Base-by-base conservation (phyloP, 345 rosid genomes). In the Citrus trifoliata region DNA sequence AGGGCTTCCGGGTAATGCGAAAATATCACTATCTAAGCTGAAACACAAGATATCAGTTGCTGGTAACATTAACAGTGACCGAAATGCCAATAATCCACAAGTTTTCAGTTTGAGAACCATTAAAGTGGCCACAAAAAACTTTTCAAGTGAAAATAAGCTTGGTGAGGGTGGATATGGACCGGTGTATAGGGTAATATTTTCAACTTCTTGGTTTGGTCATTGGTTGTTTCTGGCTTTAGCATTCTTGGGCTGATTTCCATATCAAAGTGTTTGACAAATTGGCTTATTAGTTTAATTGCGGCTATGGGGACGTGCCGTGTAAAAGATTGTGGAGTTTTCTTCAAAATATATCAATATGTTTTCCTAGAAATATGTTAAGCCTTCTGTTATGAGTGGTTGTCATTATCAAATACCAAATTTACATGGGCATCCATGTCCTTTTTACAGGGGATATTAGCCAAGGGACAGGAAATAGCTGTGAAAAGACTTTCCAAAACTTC, bases 131-230 rank as follows among this genome's bases (percentile, higher is more conserved):
- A 88, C 90, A 13, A 27, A 82, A 25, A 67, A 81, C 76, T 88
- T 88, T 79, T 81, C 84, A 0, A 27, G 55, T n/a, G 81, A 75
- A 79, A 88, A 86, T 60, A 79, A 71, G 71, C 80, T 88, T 32
- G 88, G 89, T 35, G 78, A 84, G 74, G 90, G 89, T 67, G 90
- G 89, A 19, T 88, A 71, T 78, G 89, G 88, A 21, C 87, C 88
- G 14, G 87, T 88, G n/a, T 84, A 86, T 55, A 84, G 77, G 86
- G 86, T 83, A 61, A 30, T 30, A 30, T 30, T 30, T 30, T 30
- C 32, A 30, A 30, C 32, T 30, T 30, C 32, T 30, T 30, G 32
- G 32, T 30, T 30, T 30, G 32, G 32, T 3, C 4, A 32, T 32
- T 32, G 33, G 33, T 32, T 32, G 33, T 32, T 32, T 32, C 33